Percentiles rank a stretch among this genome's conserved stretches.
These are phyloP conservation scores for Xerocomellus chrysenteron DNA, from an alignment of 768 basidiomycete species.

Conservation along the genomic window DNA sequence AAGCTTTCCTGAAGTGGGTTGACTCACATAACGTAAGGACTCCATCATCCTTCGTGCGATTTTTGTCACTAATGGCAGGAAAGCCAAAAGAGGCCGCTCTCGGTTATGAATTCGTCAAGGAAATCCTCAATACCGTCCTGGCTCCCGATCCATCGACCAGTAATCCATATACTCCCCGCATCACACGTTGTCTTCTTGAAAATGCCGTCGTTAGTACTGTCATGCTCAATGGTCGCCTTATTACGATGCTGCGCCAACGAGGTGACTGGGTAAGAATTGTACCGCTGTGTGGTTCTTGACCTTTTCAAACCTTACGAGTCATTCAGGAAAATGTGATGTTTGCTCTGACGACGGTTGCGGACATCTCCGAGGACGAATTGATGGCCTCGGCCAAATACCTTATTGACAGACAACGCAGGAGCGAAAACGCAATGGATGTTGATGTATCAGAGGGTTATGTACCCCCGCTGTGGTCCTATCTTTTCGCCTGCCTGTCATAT, in stretches of 20 bases:
- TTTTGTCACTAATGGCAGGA: not conserved
- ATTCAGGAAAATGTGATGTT: conserved; percentile 42
- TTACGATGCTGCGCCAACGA: conserved; percentile 50
- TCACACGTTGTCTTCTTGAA: conserved; percentile 58
- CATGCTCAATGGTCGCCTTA: conserved; percentile 62
- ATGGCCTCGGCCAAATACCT: conserved; percentile 51
- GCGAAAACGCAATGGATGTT: conserved; percentile 35
- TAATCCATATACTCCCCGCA: conserved; percentile 53
- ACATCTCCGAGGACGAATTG: conserved; percentile 66
- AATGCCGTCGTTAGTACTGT: conserved; percentile 52
- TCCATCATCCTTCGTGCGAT: not conserved
- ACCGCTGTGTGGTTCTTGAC: not conserved
- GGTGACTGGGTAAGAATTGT: conserved; percentile 64
- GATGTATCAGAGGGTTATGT: conserved; percentile 30
- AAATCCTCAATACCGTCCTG: conserved; percentile 52
- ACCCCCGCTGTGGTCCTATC: conserved; percentile 37
- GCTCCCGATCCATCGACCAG: conserved; percentile 36
- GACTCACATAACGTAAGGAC: conserved; percentile 32
- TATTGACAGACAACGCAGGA: conserved; percentile 37
- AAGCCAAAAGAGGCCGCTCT: conserved; percentile 21
- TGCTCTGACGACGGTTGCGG: conserved; percentile 53
- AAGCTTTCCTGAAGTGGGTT: conserved; percentile 63
- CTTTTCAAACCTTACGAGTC: not conserved
- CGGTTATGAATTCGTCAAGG: conserved; percentile 58
- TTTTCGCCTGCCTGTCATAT: conserved; percentile 41